Evolutionary conservation across 345 rosid genomes (phyloP), one percentile per base, ranked within the genome.

Genomic region (Turritis glabra): DNA sequence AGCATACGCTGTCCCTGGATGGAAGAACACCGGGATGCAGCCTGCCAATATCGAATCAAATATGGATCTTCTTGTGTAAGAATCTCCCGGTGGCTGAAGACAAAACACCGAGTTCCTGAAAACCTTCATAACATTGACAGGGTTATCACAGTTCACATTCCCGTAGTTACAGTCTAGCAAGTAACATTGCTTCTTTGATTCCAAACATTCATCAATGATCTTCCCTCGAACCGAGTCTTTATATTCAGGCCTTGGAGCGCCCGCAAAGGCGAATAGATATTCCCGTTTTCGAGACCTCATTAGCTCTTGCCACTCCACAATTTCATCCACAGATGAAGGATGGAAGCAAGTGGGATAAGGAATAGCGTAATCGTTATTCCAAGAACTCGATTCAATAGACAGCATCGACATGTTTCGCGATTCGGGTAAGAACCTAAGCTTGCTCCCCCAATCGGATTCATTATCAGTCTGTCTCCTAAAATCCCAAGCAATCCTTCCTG

Each of bases 401-500:
- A 88, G 56, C 88, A 88, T 83, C 4, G 93, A 83, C 84, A 88
- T 85, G 81, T 88, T 88, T 29, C 48, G 64, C 0, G 90, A 82
- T 51, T 86, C 83, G 0, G 90, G 89, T 67, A 88, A 80, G 78
- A 85, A 85, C 84, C 89, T 85, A 8, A 88, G 79, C 67, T 88
- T 88, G 64, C 85, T 86, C 17, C 93, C 93, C 93, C 90, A 88
- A 55, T 88, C 82, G 0, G 90, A 64, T 8, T 81, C 88, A 8
- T 84, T 79, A 60, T 86, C 88, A 1, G 84, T 69, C 60, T 86
- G 83, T 75, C 93, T 79, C 64, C 90, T 76, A 61, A 88, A 86
- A 80, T 88, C 93, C 93, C 93, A 88, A 53, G 93, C 73, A 19
- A 88, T 88, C 81, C 93, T 82, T 29, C 93, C 93, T 2, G 80